Percentiles rank a stretch among this genome's conserved stretches.
Conservation (phyloP, 345 rosid species). For the Pistacia integerrima region DNA sequence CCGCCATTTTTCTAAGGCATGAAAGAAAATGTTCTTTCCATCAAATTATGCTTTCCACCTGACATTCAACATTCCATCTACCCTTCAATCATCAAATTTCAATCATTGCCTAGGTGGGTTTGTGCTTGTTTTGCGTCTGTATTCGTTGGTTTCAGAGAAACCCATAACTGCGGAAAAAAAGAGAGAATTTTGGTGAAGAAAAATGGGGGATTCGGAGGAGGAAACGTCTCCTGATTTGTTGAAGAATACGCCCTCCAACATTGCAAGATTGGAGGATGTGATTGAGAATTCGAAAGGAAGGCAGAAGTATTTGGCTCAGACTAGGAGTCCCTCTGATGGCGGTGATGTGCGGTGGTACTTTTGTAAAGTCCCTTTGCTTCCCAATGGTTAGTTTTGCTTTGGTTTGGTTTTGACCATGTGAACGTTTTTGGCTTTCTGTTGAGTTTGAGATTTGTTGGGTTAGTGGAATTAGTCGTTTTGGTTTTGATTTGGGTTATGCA, state of each 20-base stretch:
- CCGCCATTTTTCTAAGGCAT: conserved; percentile 10
- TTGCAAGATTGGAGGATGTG: conserved; percentile 87
- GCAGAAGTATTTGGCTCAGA: conserved; percentile 83
- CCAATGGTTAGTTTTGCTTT: conserved; percentile 56
- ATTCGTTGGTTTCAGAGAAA: background rate
- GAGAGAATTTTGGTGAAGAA: background rate
- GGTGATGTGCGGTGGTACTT: conserved; percentile 95
- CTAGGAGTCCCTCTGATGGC: conserved; percentile 84
- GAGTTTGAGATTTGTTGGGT: background rate
- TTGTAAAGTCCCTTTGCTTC: conserved; percentile 76
- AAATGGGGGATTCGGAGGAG: conserved; percentile 61
- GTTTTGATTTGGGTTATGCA: background rate
- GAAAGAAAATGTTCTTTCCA: background rate
- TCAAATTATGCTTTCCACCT: background rate
- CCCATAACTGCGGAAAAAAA: background rate
- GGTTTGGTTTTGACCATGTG: background rate
- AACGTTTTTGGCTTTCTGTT: background rate
- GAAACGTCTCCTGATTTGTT: conserved; percentile 60
- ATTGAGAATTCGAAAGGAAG: conserved; percentile 80
- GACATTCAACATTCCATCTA: conserved; percentile 11
- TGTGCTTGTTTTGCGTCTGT: too few species aligned
- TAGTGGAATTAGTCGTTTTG: background rate
- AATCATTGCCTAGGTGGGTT: background rate
- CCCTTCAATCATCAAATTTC: background rate
- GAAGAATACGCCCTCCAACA: conserved; percentile 90